Percentiles rank a stretch among this genome's conserved stretches.
Evolutionary conservation across 768 basidiomycete genomes (phyloP).

Genomic region (Dendrothele bispora): DNA sequence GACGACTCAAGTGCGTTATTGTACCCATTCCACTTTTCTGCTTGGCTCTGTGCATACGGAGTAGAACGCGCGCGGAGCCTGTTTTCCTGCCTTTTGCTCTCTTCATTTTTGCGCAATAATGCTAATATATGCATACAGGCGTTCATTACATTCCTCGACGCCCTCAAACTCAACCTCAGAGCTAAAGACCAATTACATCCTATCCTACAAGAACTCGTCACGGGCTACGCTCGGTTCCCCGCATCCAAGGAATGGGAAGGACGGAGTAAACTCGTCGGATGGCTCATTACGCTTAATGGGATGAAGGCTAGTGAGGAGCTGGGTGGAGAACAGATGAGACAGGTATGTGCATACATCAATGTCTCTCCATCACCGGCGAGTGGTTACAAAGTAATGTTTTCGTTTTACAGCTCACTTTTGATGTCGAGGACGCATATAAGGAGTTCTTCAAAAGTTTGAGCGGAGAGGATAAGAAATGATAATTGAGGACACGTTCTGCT

Average conservation of each 20-base stretch:
- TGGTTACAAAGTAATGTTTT: no score
- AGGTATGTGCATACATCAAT: conserved; percentile 45
- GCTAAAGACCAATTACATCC: conserved; percentile 98
- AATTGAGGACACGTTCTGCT: no score
- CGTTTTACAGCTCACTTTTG: conserved; percentile 75
- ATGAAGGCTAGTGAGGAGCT: conserved; percentile 98
- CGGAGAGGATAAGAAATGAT: no score
- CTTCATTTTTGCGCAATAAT: not conserved
- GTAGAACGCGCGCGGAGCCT: not conserved
- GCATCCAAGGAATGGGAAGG: conserved; percentile 97
- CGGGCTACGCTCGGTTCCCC: conserved; percentile 91
- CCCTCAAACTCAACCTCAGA: conserved; percentile 86
- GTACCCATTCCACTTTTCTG: no score
- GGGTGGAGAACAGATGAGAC: conserved; percentile 90
- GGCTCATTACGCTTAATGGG: conserved; percentile 94
- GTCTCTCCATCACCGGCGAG: not conserved
- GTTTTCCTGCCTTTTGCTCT: not conserved
- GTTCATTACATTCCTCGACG: conserved; percentile 99
- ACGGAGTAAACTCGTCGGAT: conserved; percentile 87
- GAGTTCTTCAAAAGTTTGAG: conserved; percentile 85
- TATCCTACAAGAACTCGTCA: conserved; percentile 92
- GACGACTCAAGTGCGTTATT: conserved; percentile 87
- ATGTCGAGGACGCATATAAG: conserved; percentile 94
- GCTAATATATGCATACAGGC: no score
- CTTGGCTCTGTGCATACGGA: no score